phyloP scores from a whole-genome alignment of 345 rosid species.

The Rhodamnia argentea region DNA sequence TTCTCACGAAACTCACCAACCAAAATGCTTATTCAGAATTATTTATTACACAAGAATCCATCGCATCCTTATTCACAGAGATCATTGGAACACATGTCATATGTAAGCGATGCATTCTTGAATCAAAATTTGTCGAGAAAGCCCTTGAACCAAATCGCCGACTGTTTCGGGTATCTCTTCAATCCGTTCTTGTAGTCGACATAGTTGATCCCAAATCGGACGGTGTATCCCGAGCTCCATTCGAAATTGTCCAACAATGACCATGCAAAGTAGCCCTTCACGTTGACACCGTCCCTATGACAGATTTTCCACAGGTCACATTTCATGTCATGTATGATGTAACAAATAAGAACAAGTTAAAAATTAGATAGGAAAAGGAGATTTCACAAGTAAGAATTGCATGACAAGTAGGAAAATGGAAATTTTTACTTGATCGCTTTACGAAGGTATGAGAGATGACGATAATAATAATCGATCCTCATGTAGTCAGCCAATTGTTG shows the following conservation, averaged over 20 bases:
- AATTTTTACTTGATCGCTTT: constrained; percentile 22
- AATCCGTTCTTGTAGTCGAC: constrained; percentile 39
- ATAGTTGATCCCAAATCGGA: constrained; percentile 36
- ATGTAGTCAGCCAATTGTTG: constrained; percentile 21
- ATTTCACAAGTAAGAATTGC: background rate
- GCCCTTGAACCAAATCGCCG: constrained; percentile 49
- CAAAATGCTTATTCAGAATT: too few relatives aligned
- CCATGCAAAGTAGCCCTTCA: constrained; percentile 51
- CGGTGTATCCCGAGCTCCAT: constrained; percentile 44
- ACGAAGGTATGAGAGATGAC: constrained; percentile 20
- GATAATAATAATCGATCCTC: constrained; percentile 21
- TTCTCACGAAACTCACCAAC: background rate
- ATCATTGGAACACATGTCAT: background rate
- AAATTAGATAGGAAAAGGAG: background rate
- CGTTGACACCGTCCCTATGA: constrained; percentile 38
- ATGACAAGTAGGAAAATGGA: background rate
- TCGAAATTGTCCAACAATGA: constrained; percentile 53
- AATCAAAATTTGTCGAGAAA: constrained; percentile 16
- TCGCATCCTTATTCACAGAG: background rate
- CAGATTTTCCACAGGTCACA: background rate
- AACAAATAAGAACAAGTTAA: background rate
- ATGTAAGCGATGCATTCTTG: background rate
- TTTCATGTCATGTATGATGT: background rate
- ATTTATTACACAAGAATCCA: background rate
- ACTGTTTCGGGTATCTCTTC: constrained; percentile 42